Evolutionary conservation across 805 yeast species (phyloP), one percentile per base, ranked within the genome.

Genomic region (Kodamaea neixiangensis): DNA sequence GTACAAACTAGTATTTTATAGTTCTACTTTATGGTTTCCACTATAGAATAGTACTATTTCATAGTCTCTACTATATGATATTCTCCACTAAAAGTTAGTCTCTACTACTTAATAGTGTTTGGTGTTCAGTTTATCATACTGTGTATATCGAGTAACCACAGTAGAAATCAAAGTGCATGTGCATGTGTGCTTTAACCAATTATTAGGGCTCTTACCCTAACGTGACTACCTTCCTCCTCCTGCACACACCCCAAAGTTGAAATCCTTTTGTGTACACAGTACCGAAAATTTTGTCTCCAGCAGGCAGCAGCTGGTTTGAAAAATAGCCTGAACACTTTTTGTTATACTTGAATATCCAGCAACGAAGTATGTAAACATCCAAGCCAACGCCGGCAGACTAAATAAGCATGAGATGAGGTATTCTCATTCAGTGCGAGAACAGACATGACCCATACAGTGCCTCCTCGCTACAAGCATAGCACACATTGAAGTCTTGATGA

Each of bases 341-440:
- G 37, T 46, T 38, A 29, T 38, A 25, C 48, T 38, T 38, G 51
- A 34, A 37, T 48, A 48, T 48, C n/a, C 48, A 37, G 21, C 41
- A 45, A 38, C 42, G 46, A 48, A 48, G 51, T 48, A 48, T 43
- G 51, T 48, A 33, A 17, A 15, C 37, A 42, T 31, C 25, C 41
- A 22, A 38, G n/a, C 10, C 5, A 19, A 4, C 19, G 13, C 13
- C 21, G 29, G 18, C 45, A 4, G 19, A 29, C 31, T 47, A 33
- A 22, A 15, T 19, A 19, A 37, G 2, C 21, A 37, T 19, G 11
- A 25, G 29, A 6, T 5, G 31, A 25, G 10, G 31, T 7, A 25
- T 6, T 22, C 29, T 25, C 31, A 25, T 25, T 17, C 21, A 14
- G 20, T 15, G n/a, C 6, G 41, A 37, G 20, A 18, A 19, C n/a